These are phyloP conservation scores for Asterionellopsis glacialis DNA, from an alignment of 108 stramenopile genomes.

Conservation along the genomic window DNA sequence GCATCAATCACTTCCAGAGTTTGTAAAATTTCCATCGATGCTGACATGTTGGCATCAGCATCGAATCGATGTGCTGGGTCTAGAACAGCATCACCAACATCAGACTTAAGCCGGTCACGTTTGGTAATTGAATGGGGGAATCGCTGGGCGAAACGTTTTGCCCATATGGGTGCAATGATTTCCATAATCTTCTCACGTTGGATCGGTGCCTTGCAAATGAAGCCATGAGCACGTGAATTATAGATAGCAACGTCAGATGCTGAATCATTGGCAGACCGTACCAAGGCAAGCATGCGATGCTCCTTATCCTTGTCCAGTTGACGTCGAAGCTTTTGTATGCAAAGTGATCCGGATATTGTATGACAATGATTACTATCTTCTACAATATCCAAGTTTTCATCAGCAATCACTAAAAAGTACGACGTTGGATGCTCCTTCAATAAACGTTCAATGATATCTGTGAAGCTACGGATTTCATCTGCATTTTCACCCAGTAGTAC, in stretches of 20 bases:
- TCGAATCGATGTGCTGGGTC: no score
- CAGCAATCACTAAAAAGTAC: slow-evolving; percentile 46
- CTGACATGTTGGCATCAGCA: no score
- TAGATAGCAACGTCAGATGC: slow-evolving; percentile 36
- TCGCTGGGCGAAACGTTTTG: slow-evolving; percentile 8
- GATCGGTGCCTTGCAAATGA: slow-evolving; percentile 47
- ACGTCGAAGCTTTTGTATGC: slow-evolving; percentile 13
- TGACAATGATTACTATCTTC: slow-evolving; percentile 31
- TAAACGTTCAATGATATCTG: slow-evolving; percentile 25
- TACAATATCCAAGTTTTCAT: slow-evolving; percentile 62
- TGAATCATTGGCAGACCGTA: slow-evolving; percentile 54
- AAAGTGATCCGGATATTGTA: slow-evolving; percentile 45
- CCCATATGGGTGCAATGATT: slow-evolving; percentile 49
- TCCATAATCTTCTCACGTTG: slow-evolving; percentile 37
- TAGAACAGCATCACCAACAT: no score
- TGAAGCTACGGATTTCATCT: slow-evolving; percentile 49
- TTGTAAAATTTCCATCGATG: no score
- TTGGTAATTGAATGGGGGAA: no score
- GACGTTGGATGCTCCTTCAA: slow-evolving; percentile 33
- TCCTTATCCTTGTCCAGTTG: slow-evolving; percentile 11
- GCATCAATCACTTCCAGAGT: no score
- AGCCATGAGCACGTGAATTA: slow-evolving; percentile 43
- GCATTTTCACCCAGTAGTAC: slow-evolving; percentile 38
- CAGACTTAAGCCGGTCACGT: no score
- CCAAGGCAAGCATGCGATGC: slow-evolving; percentile 23